Evolutionary conservation across 2,329 filamentous ascomycete genomes (phyloP), one percentile per base, ranked within the genome.

Genomic region (Ceratocystis variospora): DNA sequence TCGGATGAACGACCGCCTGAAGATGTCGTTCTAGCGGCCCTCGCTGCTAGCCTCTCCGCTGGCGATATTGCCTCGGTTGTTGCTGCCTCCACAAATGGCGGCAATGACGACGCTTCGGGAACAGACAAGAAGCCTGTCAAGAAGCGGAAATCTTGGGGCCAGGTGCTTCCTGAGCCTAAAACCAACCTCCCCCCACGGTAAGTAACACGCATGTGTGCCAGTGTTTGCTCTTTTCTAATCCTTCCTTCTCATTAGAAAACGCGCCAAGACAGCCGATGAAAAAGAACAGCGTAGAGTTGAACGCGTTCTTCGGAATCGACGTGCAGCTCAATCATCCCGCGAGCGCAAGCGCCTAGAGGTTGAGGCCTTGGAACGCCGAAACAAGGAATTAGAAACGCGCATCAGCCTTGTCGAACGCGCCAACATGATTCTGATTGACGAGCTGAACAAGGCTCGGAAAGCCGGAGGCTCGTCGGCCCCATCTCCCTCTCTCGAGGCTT

Each of bases 141-240:
- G 84, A 96, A 96, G 84, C 83, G 94, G 73, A 99, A 97, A 79
- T 97, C 94, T 62, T 99, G 94, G 94, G 94, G 94, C 62, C 94
- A 99, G 77, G 90, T 96, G 75, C 85, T 97, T 50, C 94, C 94
- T 19, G 90, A 95, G 74, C 94, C 94, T 55, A 97, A 96, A 83
- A 97, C 94, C 41, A 95, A 93, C 73, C 85, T 97, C 6, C 93
- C 93, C 68, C 93, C 93, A 48, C 87, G 92, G 87, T 89, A 84
- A 73, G 79, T 12, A 0, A 12, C 37, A 12, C 15, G 2, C 0
- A 1, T 12, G 12, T 41, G 37, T 31, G 25, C n/a, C 17, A 17
- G 10, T 44, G 4, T 61, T n/a, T 33, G 5, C 12, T 44, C 6
- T 53, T 33, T 50, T 1, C 63, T 66, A 63, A 68, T 50, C 0